Base-by-base conservation (phyloP, 106 monocot species). In the Phalaenopsis aphrodite region DNA sequence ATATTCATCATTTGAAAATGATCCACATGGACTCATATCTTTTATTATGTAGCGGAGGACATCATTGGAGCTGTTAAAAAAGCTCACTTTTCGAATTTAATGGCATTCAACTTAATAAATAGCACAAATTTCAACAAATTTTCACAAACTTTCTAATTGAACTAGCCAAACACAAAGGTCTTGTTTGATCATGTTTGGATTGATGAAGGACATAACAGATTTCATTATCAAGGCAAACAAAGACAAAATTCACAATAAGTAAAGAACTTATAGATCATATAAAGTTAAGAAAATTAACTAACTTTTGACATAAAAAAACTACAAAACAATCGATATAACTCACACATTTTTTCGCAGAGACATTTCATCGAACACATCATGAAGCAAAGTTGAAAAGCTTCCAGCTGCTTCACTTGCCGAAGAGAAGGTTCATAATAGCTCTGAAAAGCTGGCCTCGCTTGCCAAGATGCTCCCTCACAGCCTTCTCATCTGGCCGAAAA, bases 371-470 rank as follows among this genome's bases (percentile, higher is more conserved):
- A 76, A 30, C 76, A 76, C 49, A 23, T 76, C 24, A 21, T 76
- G 69, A 14, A 69, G 10, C 1, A 23, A 1, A 19, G 17, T 42
- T 69, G 30, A 30, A 30, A 30, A 30, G 30, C 30, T 30, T 30
- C 30, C 30, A 30, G 8, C 74, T 18, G 43, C 18, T 8, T 49
- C 79, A 95, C 83, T 93, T 91, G 81, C 83, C 89, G 79, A 99
- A 95, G 72, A 99, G 84, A 83, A 99, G 79, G 84, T 56, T 82
- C 93, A 95, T 91, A 47, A 95, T 43, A 71, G 80, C 79, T 65
- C 89, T 85, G 80, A 91, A 93, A 12, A 90, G 52, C 72, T 84
- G 84, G n/a, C 95, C 93, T 2, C 93, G 82, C 88, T 88, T 95
- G 56, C 82, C 78, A 30, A 94, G 81, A 72, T 79, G 75, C 69